Base-by-base conservation (phyloP, 257 asterid species). In the Forsythia suspensa region DNA sequence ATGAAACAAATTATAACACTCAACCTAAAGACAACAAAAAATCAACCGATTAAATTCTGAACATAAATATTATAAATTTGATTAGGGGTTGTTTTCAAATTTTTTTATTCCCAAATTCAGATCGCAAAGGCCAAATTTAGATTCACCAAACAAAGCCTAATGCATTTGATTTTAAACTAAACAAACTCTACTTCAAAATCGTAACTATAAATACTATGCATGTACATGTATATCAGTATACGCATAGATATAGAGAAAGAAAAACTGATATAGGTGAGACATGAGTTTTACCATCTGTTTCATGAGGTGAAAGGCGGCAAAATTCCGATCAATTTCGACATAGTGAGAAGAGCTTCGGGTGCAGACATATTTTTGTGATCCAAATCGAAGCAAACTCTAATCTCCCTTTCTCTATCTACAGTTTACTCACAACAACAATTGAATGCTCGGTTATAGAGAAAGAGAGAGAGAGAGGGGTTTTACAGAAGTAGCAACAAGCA, bases 221-320 rank as follows among this genome's bases (percentile, higher is more conserved):
- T 18, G 3, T 18, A 16, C 29, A 44, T 7, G n/a, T 7, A 67
- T 12, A 48, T 48, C 37, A 29, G 18, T 1, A 24, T 29, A 29
- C 34, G 1, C 34, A 29, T 29, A 29, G 34, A 1, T 29, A 29
- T 29, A 29, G 34, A 29, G 34, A 29, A 29, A 29, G 34, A 29
- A 0, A 29, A 29, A 29, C 34, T 29, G 34, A 29, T 29, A 29
- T 3, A 3, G 70, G 70, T 13, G 18, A 21, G 18, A 63, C 11
- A 16, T 3, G 78, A 55, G 13, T 12, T 51, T 72, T 89, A 93
- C 99, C 99, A 95, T 95, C 85, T 93, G 97, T 79, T 95, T 95
- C 99, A 95, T 95, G 89, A 95, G 98, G 79, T 97, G 98, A 86
- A 95, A 95, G 51, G 99, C 99, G 71, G 97, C 98, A 80, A 97